Base-by-base conservation (phyloP, 2,329 filamentous ascomycete species). In the Cadophora malorum region DNA sequence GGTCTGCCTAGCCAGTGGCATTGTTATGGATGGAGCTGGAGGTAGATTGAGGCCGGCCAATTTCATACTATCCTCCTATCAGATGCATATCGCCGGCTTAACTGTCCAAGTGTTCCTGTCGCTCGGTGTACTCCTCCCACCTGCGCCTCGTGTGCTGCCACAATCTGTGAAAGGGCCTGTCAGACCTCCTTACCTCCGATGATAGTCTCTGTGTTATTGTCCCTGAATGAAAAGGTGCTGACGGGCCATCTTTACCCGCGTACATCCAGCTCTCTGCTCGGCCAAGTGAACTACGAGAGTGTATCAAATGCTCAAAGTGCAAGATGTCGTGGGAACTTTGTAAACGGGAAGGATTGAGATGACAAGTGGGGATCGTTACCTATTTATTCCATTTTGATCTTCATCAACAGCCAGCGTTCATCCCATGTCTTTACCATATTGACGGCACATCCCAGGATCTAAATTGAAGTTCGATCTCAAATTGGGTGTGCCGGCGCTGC, bases 71-170 rank as follows among this genome's bases (percentile, higher is more conserved):
- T 45, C 41, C 16, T 31, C 21, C 12, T 53, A 23, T 38, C 53
- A 38, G 33, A 56, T 56, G 31, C n/a, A 38, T 21, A 38, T 35
- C 10, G 31, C 53, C 16, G 53, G 53, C 31, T 21, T 38, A 21
- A 56, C 12, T 38, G 14, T 55, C 19, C 25, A 14, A 12, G 10
- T 12, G 16, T 56, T 16, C 23, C 45, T 47, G 4, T 21, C n/a
- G n/a, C n/a, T n/a, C 41, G 41, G 3, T 47, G 5, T 1, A n/a
- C 14, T 47, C 16, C 25, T 28, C 10, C 53, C n/a, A 56, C 53
- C 53, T 56, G 19, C 53, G 53, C 53, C 53, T 56, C 53, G 35
- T 35, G n/a, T 38, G 53, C 50, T 53, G 50, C 50, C 50, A 53
- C 14, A 53, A 53, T 31, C 25, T 19, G 23, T 52, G 49, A 52